A percentile compares a stretch with the other conserved stretches of the same genome.
Conservation (phyloP, 108 stramenopile species). For the Skeletonema potamos region DNA sequence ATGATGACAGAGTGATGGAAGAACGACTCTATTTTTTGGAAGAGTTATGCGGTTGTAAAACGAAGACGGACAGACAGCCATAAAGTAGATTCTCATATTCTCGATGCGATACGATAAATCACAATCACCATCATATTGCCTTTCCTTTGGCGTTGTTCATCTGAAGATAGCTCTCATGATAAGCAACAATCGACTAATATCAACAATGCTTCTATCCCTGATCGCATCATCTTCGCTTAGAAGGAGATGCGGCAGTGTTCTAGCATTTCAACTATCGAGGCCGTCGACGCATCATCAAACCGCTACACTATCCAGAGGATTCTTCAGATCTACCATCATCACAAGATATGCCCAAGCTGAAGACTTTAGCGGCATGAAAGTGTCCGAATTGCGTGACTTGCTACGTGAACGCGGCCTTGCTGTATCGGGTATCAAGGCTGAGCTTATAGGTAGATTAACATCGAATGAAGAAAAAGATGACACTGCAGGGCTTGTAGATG, state of each 20-base stretch:
- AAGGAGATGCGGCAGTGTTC: background rate
- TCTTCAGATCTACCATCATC: slow-evolving; percentile 9
- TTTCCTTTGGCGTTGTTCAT: background rate
- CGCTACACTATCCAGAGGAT: background rate
- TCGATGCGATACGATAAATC: too few relatives aligned
- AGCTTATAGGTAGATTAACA: background rate
- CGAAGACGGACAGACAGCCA: too few relatives aligned
- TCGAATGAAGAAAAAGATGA: background rate
- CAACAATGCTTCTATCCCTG: background rate
- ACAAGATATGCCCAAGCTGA: background rate
- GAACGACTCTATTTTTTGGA: too few relatives aligned
- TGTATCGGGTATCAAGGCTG: slow-evolving; percentile 46
- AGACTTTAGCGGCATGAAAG: slow-evolving; percentile 33
- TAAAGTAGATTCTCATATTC: too few relatives aligned
- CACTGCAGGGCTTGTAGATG: background rate
- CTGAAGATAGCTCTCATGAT: background rate
- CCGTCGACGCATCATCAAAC: background rate
- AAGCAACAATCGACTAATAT: background rate
- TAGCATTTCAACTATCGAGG: background rate
- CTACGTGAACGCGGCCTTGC: slow-evolving; percentile 33
- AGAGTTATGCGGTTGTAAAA: too few relatives aligned
- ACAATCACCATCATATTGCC: background rate
- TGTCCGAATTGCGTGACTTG: slow-evolving; percentile 38
- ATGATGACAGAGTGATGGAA: too few relatives aligned
- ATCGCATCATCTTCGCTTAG: background rate